Evolutionary conservation across 2,329 filamentous ascomycete species (phyloP).

Genomic region (Aspergillus aculeatus): DNA sequence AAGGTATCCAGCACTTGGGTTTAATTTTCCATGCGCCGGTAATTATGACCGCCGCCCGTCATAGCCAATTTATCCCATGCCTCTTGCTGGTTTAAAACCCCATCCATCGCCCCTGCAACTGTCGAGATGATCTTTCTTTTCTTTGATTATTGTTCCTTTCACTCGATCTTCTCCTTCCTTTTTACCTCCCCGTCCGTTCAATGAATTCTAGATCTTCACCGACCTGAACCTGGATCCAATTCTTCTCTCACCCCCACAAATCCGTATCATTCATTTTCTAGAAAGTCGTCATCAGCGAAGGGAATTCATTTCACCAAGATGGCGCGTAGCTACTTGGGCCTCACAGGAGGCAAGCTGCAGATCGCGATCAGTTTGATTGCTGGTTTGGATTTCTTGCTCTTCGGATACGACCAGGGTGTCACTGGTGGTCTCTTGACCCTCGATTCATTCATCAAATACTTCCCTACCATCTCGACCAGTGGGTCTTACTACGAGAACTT

Average conservation of each 20-base stretch:
- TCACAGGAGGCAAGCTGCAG: slow-evolving; percentile 42
- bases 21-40: neutral
- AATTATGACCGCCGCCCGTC: neutral
- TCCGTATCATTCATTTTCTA: neutral
- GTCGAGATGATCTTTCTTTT: neutral
- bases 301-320: slow-evolving; percentile 16
- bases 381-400: slow-evolving; percentile 43
- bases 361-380: slow-evolving; percentile 46
- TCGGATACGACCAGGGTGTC: slow-evolving; percentile 43
- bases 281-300: neutral
- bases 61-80: neutral
- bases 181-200: neutral
- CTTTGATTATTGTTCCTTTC: neutral
- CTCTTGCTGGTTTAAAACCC: neutral
- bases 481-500: slow-evolving; percentile 18
- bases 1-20: neutral
- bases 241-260: neutral
- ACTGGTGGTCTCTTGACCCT: slow-evolving; percentile 47
- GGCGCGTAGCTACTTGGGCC: slow-evolving; percentile 37
- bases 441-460: slow-evolving; percentile 41
- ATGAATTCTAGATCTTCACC: neutral
- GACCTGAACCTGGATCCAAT: neutral
- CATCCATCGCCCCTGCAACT: neutral
- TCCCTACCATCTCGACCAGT: slow-evolving; percentile 42
- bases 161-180: neutral